Percentiles rank a stretch among this genome's conserved stretches.
These are phyloP conservation scores for Diospyros lotus DNA, from an alignment of 148 eudicot genomes.

Conservation along the genomic window DNA sequence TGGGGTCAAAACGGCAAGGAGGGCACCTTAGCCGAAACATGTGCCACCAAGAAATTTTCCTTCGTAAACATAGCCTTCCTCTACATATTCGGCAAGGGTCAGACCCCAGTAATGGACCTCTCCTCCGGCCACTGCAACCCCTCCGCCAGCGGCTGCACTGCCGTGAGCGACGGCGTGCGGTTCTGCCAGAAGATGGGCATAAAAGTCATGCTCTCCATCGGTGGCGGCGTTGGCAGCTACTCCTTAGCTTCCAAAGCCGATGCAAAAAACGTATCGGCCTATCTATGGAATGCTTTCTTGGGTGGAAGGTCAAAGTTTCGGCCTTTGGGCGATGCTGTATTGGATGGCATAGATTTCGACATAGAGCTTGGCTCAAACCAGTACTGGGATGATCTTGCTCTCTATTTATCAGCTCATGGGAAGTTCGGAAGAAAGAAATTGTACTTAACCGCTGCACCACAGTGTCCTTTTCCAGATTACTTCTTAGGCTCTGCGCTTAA, in stretches of 20 bases:
- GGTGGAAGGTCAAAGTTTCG: conserved; percentile 42
- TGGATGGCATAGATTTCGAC: conserved; percentile 61
- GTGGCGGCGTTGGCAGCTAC: conserved; percentile 48
- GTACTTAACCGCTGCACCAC: conserved; percentile 70
- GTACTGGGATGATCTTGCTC: conserved; percentile 39
- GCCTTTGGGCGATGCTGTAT: conserved; percentile 52
- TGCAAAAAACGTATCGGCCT: conserved; percentile 32
- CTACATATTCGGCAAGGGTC: conserved; percentile 46
- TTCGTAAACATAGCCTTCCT: conserved; percentile 60
- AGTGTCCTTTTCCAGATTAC: conserved; percentile 74
- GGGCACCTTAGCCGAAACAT: conserved; percentile 46
- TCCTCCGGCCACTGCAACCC: conserved; percentile 77
- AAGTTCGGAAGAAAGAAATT: conserved; percentile 26
- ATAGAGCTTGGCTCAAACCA: conserved; percentile 36
- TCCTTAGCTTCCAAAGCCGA: conserved; percentile 40
- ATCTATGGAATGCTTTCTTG: conserved; percentile 52
- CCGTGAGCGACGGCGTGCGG: conserved; percentile 19
- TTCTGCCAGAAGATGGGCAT: conserved; percentile 40
- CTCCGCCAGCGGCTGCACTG: conserved; percentile 29
- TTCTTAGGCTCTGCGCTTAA: conserved; percentile 38
- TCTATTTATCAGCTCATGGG: conserved; percentile 23
- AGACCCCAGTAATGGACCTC: conserved; percentile 56
- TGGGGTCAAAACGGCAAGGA: conserved; percentile 77
- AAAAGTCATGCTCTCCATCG: conserved; percentile 50
- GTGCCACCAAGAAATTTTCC: conserved; percentile 50